Evolutionary conservation across 163 green algal species (phyloP), one percentile per base, ranked within the genome.

Genomic region (Coccomyxa subellipsoidea): DNA sequence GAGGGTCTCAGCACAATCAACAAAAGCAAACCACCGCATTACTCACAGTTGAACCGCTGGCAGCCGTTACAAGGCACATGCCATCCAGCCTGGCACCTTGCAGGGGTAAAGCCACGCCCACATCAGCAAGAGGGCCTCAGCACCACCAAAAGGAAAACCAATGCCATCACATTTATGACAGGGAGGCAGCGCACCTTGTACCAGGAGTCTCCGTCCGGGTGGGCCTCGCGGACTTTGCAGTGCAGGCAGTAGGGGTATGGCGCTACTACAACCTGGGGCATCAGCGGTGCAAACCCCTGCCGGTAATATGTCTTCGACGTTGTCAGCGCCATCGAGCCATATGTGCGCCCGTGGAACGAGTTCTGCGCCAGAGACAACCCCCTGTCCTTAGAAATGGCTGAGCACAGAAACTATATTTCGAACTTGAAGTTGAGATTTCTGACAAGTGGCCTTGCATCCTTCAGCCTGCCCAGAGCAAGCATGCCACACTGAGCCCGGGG

Each of bases 211-310:
- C 89, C 80, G 32, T 86, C 84, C 23, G 84, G 78, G 1, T 82
- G 79, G 15, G 88, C 84, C n/a, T 84, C 78, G 34, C 90, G 70
- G 38, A 87, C 85, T 84, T 93, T 92, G 89, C 93, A 97, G 89
- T 97, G 92, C 75, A 97, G 87, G 90, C 93, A 97, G 89, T 96
- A 94, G n/a, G 94, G 94, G 89, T 95, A 97, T 4, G 90, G 92
- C 15, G 92, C 90, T 4, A 90, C 86, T 69, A 90, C 82, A 34
- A 70, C 35, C 27, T 73, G 87, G 12, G 92, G 87, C 84, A 95
- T 91, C 25, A 95, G 83, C 0, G 94, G 94, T 0, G 85, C 93
- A 86, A 97, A 97, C 38, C 88, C 88, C 79, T 94, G 88, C 6
- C 77, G 81, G 85, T 94, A 94, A 31, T 93, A 86, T 0, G 88